Percentiles rank a stretch among this genome's conserved stretches.
phyloP scores from a whole-genome alignment of 768 basidiomycete genomes.

The Guyanaporus albipodus region DNA sequence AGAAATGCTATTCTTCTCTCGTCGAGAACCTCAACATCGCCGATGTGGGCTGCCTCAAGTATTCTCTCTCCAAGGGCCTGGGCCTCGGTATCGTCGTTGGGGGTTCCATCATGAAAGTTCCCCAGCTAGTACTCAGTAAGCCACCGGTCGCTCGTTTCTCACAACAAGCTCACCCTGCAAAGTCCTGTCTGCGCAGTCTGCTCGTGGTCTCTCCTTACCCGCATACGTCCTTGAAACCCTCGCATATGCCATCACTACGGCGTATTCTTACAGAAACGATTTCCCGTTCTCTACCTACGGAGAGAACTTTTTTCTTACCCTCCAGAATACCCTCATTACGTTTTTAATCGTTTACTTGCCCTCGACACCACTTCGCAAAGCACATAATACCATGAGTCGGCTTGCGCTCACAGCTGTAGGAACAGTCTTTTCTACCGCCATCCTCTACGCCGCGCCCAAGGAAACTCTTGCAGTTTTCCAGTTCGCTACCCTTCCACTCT shows the following conservation, averaged over 20 bases:
- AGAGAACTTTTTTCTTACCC: constrained; percentile 90
- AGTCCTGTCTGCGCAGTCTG: constrained; percentile 74
- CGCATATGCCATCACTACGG: constrained; percentile 83
- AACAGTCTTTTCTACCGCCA: constrained; percentile 33
- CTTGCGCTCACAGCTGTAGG: constrained; percentile 31
- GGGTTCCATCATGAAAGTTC: constrained; percentile 94
- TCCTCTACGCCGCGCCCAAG: constrained; percentile 47
- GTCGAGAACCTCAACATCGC: constrained; percentile 78
- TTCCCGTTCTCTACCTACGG: constrained; percentile 98
- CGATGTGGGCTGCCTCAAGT: constrained; percentile 84
- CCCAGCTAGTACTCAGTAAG: constrained; percentile 85
- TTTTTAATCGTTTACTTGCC: constrained; percentile 78
- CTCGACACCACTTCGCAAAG: constrained; percentile 23
- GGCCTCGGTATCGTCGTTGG: constrained; percentile 91
- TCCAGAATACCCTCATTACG: constrained; percentile 87
- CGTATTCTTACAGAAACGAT: constrained; percentile 77
- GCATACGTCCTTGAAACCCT: constrained; percentile 90
- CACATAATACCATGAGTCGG: constrained; percentile 27
- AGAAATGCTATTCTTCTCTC: constrained; percentile 90
- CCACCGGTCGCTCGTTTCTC: not conserved
- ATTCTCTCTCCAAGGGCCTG: constrained; percentile 86
- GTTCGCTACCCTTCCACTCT: constrained; percentile 83
- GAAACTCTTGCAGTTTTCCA: constrained; percentile 66
- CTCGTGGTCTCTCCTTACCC: constrained; percentile 80
- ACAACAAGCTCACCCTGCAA: not conserved